Evolutionary conservation across 2,329 filamentous ascomycete genomes (phyloP).

Genomic region (Anthostomella pinea): DNA sequence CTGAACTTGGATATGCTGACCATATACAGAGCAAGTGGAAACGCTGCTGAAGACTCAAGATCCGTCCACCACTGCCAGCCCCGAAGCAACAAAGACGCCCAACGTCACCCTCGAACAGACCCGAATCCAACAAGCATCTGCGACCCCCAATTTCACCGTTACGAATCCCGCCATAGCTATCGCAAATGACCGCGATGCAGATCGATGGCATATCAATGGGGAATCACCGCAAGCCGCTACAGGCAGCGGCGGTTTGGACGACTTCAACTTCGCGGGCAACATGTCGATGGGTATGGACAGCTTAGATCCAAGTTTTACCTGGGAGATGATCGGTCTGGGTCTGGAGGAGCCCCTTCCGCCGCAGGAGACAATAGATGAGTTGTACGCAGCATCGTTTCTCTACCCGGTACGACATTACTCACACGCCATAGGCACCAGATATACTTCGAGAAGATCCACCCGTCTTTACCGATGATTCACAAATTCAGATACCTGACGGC

Average conservation of each 20-base stretch:
- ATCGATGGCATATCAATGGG: slow-evolving; percentile 53
- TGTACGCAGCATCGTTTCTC: slow-evolving; percentile 61
- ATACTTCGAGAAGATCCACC: slow-evolving; percentile 89
- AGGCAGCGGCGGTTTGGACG: slow-evolving; percentile 42
- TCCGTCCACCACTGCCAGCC: slow-evolving; percentile 33
- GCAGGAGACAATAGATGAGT: slow-evolving; percentile 70
- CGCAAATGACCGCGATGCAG: slow-evolving; percentile 45
- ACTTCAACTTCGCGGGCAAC: slow-evolving; percentile 54
- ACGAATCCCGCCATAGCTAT: slow-evolving; percentile 47
- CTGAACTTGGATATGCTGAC: slow-evolving; percentile 14
- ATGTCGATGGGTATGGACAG: slow-evolving; percentile 50
- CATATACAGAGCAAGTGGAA: slow-evolving; percentile 78
- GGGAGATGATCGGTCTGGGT: slow-evolving; percentile 69
- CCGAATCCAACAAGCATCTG: slow-evolving; percentile 32
- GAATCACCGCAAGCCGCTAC: slow-evolving; percentile 51
- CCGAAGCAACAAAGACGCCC: slow-evolving; percentile 37
- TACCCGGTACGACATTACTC: too few species aligned
- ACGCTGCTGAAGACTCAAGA: slow-evolving; percentile 83
- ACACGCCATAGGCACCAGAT: slow-evolving; percentile 63
- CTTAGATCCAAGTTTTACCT: slow-evolving; percentile 62
- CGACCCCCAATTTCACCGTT: slow-evolving; percentile 40
- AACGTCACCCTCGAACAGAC: slow-evolving; percentile 31
- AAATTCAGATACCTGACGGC: slow-evolving; percentile 81
- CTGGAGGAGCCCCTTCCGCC: slow-evolving; percentile 58
- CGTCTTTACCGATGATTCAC: slow-evolving; percentile 84